Base-by-base conservation (phyloP, 192 early-diverging fungal species). In the Coemansia sp. region DNA sequence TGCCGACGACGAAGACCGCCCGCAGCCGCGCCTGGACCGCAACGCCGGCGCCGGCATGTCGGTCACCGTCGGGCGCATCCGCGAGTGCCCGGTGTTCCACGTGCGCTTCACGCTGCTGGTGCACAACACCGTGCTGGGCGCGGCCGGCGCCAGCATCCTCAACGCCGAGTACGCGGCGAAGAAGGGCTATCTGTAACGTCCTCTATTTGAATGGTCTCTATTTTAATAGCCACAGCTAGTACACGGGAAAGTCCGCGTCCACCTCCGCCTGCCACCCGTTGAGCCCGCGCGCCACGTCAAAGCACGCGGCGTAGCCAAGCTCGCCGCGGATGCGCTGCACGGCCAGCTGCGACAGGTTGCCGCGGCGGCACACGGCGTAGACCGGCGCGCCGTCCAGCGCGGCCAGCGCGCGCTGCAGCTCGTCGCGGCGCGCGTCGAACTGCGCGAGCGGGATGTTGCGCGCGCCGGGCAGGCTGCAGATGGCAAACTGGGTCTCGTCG, bases 81-180 rank as follows among this genome's bases (percentile, higher is more conserved):
- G 94, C 41, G 54, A 69, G 26, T 96, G 94, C 57, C 82, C 84
- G 46, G 81, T 97, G 20, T 86, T 98, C 49, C 91, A 97, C 58
- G 80, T 94, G 64, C 95, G 90, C 76, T 93, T 98, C 40, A 85
- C 87, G 8, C 64, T 95, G 26, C 76, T 98, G 11, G 86, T 88
- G 20, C 95, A 98, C 78, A 98, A 98, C 72, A 98, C 95, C 30
- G 83, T 98, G 36, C 81, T 98, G 44, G 95, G 95, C 38, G 95
- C 95, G 17, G 95, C 95, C 19, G 94, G 94, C 38, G 89, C 89
- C 49, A 85, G 87, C 57, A 90, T 98, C 31, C 75, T 98, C 58
- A 92, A 97, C 58, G 95, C 95, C 15, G 95, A 98, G 68, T 80
- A 97, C 38, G 92, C 93, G 14, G 81, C 90, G 34, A 88, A 88